A percentile compares a stretch with the other conserved stretches of the same genome.
phyloP scores from a whole-genome alignment of 768 basidiomycete species.

The Trametes gibbosa region DNA sequence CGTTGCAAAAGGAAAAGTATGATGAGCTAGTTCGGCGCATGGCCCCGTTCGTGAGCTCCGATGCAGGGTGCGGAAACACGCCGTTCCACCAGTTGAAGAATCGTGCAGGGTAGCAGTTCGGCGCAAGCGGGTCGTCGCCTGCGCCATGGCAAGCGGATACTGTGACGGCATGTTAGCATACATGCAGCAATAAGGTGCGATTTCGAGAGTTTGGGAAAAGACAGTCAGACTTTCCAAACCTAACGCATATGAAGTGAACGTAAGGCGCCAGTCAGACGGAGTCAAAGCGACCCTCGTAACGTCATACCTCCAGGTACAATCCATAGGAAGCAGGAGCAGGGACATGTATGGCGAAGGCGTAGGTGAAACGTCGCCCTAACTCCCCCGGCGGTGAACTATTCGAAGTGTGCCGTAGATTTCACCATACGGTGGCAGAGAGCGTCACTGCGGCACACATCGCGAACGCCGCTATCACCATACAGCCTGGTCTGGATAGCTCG shows the following conservation, averaged over 20 bases:
- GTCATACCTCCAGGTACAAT: constrained; percentile 4
- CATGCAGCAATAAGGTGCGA: neutral
- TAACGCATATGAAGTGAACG: neutral
- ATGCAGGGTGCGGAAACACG: constrained; percentile 97
- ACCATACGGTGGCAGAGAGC: neutral
- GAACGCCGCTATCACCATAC: neutral
- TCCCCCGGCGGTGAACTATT: neutral
- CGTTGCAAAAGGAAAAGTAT: constrained; percentile 93
- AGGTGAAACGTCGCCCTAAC: constrained; percentile 1
- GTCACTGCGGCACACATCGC: neutral
- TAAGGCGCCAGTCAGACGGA: neutral
- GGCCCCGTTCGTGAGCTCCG: constrained; percentile 96
- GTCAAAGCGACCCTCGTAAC: neutral
- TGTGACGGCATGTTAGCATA: constrained; percentile 31
- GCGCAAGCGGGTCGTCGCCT: constrained; percentile 84
- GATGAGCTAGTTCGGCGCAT: constrained; percentile 88
- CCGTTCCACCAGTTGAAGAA: constrained; percentile 98
- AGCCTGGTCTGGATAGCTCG: neutral
- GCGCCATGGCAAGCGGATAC: constrained; percentile 94
- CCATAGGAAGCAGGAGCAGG: neutral
- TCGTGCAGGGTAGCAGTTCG: constrained; percentile 86
- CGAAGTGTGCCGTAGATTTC: neutral
- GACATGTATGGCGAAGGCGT: neutral
- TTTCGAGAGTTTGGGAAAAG: constrained; percentile 17
- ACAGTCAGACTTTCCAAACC: neutral